Percentiles rank a stretch among this genome's conserved stretches.
These are phyloP conservation scores for Typha latifolia DNA, from an alignment of 176 grass and related monocot species.

Conservation along the genomic window DNA sequence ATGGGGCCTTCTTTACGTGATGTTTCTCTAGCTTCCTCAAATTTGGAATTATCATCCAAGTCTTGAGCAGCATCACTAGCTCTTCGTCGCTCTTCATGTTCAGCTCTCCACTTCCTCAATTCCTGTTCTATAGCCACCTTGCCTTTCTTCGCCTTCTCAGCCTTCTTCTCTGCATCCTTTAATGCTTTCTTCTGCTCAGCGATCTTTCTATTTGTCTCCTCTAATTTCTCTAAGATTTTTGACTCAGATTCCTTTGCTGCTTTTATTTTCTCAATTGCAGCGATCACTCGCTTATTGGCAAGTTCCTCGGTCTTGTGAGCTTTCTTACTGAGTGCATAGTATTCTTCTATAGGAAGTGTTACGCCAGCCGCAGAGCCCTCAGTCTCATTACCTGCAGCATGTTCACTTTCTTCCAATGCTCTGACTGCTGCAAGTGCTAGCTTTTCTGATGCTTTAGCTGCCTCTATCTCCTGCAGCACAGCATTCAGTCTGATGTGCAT, in stretches of 20 bases:
- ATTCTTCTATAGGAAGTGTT: slow-evolving; percentile 45
- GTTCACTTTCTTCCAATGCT: slow-evolving; percentile 39
- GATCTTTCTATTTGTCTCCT: slow-evolving; percentile 36
- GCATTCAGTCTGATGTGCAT: slow-evolving; percentile 51
- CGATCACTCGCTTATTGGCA: slow-evolving; percentile 39
- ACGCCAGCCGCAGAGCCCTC: slow-evolving; percentile 17
- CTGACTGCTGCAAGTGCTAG: slow-evolving; percentile 39
- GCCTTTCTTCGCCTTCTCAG: slow-evolving; percentile 23
- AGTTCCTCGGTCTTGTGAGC: slow-evolving; percentile 40
- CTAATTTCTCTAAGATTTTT: slow-evolving; percentile 31
- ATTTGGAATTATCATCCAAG: slow-evolving; percentile 16
- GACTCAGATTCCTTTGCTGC: slow-evolving; percentile 56
- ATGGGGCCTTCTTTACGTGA: neutral
- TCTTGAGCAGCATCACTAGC: neutral
- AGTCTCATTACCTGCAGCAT: slow-evolving; percentile 11
- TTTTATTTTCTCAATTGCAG: slow-evolving; percentile 50
- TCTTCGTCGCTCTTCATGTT: slow-evolving; percentile 31
- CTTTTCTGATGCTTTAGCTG: slow-evolving; percentile 41
- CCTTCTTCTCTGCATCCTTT: slow-evolving; percentile 36
- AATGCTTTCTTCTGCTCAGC: slow-evolving; percentile 32
- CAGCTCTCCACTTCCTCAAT: slow-evolving; percentile 39
- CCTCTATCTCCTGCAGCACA: slow-evolving; percentile 46
- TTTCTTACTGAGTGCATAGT: slow-evolving; percentile 44
- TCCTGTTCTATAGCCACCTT: slow-evolving; percentile 55
- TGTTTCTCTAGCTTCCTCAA: slow-evolving; percentile 6